Conservation (phyloP, 257 asterid genomes). For the Capsicum rhomboideum region DNA sequence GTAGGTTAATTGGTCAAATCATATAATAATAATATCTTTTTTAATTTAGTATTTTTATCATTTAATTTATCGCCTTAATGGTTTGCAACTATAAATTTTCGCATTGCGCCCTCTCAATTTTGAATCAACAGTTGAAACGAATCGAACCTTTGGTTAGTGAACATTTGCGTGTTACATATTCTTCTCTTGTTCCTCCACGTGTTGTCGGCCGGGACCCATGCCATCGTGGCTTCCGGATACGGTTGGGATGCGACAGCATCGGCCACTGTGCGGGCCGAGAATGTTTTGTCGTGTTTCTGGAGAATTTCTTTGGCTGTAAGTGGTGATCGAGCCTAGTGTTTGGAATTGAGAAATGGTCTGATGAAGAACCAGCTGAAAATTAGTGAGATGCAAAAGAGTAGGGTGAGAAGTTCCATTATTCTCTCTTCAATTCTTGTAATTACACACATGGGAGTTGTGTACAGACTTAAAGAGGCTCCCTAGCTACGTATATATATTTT, state of each 20-base stretch:
- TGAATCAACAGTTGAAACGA: too few species aligned
- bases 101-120: too few species aligned
- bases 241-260: background rate
- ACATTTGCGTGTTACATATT: background rate
- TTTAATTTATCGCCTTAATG: too few species aligned
- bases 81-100: too few species aligned
- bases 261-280: background rate
- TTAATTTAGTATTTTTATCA: too few species aligned
- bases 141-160: background rate
- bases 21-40: too few species aligned
- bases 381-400: background rate
- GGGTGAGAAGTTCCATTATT: background rate
- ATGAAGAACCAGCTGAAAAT: background rate
- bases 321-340: constrained; percentile 1
- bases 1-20: too few species aligned
- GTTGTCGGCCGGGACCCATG: background rate
- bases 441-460: too few species aligned
- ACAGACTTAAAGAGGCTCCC: background rate
- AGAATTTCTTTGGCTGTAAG: background rate
- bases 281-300: background rate
- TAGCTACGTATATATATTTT: too few species aligned
- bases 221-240: background rate
- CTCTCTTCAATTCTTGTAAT: background rate
- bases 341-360: background rate
- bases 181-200: background rate